Percentiles rank a stretch among this genome's conserved stretches.
These are phyloP conservation scores for Viridothelium virens DNA, from an alignment of 495 filamentous ascomycete genomes.

Conservation along the genomic window DNA sequence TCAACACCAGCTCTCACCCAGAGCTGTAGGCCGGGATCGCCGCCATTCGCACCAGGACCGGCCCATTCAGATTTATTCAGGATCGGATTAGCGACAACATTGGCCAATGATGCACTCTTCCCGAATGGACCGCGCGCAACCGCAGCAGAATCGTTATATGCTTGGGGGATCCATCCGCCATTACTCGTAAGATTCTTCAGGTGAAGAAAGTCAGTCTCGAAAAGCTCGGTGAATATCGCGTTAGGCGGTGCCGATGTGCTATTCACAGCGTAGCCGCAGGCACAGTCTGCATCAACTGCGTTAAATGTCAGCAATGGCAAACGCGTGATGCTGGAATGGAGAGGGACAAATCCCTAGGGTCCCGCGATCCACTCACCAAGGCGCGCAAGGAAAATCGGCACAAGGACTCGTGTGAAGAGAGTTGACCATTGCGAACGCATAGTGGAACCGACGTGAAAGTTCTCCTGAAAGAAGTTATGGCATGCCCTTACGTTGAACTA, in stretches of 20 bases:
- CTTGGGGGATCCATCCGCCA: constrained; percentile 53
- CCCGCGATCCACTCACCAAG: not conserved
- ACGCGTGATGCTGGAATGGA: not conserved
- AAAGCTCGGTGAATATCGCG: constrained; percentile 54
- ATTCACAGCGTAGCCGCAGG: constrained; percentile 60
- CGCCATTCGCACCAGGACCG: constrained; percentile 39
- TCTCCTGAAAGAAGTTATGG: too few species aligned
- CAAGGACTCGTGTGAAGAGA: too few species aligned
- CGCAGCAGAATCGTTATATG: constrained; percentile 50
- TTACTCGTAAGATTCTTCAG: constrained; percentile 40
- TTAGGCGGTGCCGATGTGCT: constrained; percentile 26
- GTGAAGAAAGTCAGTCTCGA: constrained; percentile 62
- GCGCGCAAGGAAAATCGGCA: too few species aligned
- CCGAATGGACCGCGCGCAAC: constrained; percentile 56
- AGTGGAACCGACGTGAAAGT: too few species aligned
- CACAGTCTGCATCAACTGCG: constrained; percentile 46
- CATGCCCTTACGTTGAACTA: too few species aligned
- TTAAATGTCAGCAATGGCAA: not conserved
- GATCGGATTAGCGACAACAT: constrained; percentile 49
- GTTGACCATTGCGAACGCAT: too few species aligned
- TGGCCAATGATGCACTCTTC: constrained; percentile 47
- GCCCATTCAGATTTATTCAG: constrained; percentile 33
- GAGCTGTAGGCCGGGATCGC: constrained; percentile 52
- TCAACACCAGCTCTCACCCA: constrained; percentile 44
- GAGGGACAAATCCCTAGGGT: not conserved